Base-by-base conservation (phyloP, 306 rosid genomes). In the Cajanus cajan region DNA sequence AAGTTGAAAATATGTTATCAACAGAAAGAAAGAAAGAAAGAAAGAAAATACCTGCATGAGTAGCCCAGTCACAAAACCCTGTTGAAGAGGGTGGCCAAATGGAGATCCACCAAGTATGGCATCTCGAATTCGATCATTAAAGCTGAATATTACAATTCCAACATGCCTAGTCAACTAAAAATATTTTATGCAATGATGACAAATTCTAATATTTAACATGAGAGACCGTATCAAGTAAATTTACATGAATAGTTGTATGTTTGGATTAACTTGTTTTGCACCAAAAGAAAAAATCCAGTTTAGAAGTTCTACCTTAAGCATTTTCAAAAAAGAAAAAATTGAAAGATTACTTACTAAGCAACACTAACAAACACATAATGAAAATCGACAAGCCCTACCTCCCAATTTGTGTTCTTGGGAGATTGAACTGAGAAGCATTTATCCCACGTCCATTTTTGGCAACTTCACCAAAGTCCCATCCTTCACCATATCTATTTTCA, bases 401-500 rank as follows among this genome's bases (percentile, higher is more conserved):
- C 82, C 98, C 98, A 67, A 95, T 92, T 82, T 86, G 90, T 71
- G 98, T 88, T 85, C 93, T 92, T 81, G 33, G 39, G 74, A 95
- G 90, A 85, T 95, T 95, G 83, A 86, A 79, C 74, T 95, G 98
- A 41, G 98, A 95, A 45, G 98, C 97, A 84, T 95, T 95, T 72
- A 95, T 80, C 52, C 98, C 98, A 22, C 98, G 98, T 21, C 88
- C 94, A 80, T 95, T 95, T 52, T 82, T 92, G 58, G 98, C 95
- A 82, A 95, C 98, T 86, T 95, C 98, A 45, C 96, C 98, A 79
- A 92, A 95, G 87, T 95, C 96, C 98, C 98, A 95, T 88, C 98
- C 98, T 88, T 95, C 98, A 50, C 98, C 98, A 86, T 92, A 95
- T 86, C 98, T 95, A 80, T 77, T 33, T 64, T 25, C 36, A 66